These are phyloP conservation scores for Leptomonas pyrrhocoris DNA, from an alignment of 208 protist species.

Conservation along the genomic window DNA sequence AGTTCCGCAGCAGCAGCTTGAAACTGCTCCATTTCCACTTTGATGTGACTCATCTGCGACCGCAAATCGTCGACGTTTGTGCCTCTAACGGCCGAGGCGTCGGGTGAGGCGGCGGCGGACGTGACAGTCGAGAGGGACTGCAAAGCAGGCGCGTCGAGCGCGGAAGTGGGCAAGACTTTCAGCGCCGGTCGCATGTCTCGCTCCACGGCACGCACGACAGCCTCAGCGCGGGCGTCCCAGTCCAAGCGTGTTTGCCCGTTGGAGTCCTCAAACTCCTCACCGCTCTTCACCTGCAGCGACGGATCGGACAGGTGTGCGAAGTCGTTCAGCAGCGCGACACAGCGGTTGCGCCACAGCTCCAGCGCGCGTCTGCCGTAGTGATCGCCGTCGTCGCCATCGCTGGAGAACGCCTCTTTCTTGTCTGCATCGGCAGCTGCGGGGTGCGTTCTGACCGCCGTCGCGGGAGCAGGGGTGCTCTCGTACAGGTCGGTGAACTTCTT, in stretches of 20 bases:
- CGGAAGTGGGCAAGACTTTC: slow-evolving; percentile 21
- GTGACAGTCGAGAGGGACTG: slow-evolving; percentile 5
- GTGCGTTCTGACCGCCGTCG: slow-evolving; percentile 23
- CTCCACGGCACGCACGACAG: slow-evolving; percentile 39
- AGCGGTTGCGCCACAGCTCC: slow-evolving; percentile 60
- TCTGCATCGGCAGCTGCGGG: slow-evolving; percentile 33
- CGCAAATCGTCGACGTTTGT: slow-evolving; percentile 15
- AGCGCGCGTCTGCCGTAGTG: slow-evolving; percentile 1
- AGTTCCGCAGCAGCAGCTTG: slow-evolving; percentile 24
- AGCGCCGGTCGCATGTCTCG: slow-evolving; percentile 28
- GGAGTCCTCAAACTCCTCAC: slow-evolving; percentile 20
- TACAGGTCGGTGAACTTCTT: slow-evolving; percentile 77
- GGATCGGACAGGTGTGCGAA: slow-evolving; percentile 48
- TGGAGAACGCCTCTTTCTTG: slow-evolving; percentile 62
- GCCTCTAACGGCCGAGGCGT: background rate
- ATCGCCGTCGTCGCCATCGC: slow-evolving; percentile 45
- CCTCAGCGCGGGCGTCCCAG: slow-evolving; percentile 42
- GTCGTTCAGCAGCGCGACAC: slow-evolving; percentile 57
- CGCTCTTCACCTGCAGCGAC: slow-evolving; percentile 36
- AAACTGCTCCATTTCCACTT: slow-evolving; percentile 44
- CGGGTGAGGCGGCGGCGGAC: background rate
- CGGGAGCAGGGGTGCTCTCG: slow-evolving; percentile 41
- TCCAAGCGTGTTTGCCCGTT: slow-evolving; percentile 9
- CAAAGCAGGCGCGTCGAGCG: background rate
- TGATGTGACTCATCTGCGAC: slow-evolving; percentile 23